These are phyloP conservation scores for Tirmania nivea DNA, from an alignment of 495 filamentous ascomycete genomes.

Conservation along the genomic window DNA sequence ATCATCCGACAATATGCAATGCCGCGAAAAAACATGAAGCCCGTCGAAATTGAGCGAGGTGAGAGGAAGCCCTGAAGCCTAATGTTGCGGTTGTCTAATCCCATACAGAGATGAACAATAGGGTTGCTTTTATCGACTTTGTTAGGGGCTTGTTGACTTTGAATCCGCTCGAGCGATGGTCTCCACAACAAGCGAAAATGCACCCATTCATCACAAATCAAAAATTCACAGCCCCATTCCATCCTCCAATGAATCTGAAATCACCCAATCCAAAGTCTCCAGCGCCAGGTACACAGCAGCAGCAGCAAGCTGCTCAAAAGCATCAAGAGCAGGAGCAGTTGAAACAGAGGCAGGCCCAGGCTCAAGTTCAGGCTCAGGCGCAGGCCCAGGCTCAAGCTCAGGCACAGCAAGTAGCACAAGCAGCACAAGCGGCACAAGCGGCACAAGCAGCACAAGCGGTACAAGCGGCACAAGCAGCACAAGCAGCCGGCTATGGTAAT, in stretches of 20 bases:
- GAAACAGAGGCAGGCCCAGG: slow-evolving; percentile 34
- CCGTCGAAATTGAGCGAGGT: slow-evolving; percentile 89
- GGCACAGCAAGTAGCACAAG: slow-evolving; percentile 32
- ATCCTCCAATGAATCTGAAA: slow-evolving; percentile 94
- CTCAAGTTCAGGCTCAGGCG: slow-evolving; percentile 31
- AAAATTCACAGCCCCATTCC: slow-evolving; percentile 86
- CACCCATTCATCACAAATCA: slow-evolving; percentile 98
- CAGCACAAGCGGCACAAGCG: slow-evolving; percentile 36
- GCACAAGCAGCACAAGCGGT: slow-evolving; percentile 26
- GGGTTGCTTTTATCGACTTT: slow-evolving; percentile 97
- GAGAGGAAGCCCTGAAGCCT: slow-evolving; percentile 14
- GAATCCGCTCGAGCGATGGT: slow-evolving; percentile 93
- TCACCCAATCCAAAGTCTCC: slow-evolving; percentile 67
- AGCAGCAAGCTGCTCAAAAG: slow-evolving; percentile 70
- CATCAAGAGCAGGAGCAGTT: slow-evolving; percentile 26
- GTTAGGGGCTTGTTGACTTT: slow-evolving; percentile 87
- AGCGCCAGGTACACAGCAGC: slow-evolving; percentile 90
- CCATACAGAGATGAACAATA: slow-evolving; percentile 78
- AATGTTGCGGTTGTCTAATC: slow-evolving; percentile 2
- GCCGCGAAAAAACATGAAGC: slow-evolving; percentile 99
- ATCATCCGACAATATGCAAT: slow-evolving; percentile 95
- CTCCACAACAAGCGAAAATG: slow-evolving; percentile 87
- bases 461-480: background rate
- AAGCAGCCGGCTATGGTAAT: background rate
- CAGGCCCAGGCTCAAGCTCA: slow-evolving; percentile 31